Conservation (phyloP, 2,329 filamentous ascomycete genomes). For the Elsinoe necatrix region DNA sequence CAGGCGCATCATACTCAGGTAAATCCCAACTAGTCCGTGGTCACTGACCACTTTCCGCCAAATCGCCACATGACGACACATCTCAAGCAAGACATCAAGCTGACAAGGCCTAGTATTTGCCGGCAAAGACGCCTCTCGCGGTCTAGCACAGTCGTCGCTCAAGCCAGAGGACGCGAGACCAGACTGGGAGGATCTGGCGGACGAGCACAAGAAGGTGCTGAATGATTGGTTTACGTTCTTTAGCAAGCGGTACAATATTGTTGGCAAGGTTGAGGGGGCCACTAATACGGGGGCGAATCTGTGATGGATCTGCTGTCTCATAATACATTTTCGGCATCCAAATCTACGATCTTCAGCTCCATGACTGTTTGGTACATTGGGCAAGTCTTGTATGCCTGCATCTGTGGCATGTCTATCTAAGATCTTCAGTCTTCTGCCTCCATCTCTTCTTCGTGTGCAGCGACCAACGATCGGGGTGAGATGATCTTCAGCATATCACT, state of each 20-base stretch:
- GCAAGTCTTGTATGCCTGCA: too few species aligned
- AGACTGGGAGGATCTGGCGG: constrained; percentile 73
- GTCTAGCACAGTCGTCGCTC: constrained; percentile 75
- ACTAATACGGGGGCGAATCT: constrained; percentile 22
- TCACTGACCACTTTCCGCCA: neutral
- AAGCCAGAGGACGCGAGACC: constrained; percentile 74
- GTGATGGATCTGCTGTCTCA: neutral
- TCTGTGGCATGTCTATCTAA: too few species aligned
- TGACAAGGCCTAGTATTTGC: constrained; percentile 64
- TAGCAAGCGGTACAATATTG: constrained; percentile 89
- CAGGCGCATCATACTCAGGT: constrained; percentile 81
- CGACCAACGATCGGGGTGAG: too few species aligned
- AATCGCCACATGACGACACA: neutral
- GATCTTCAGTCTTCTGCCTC: too few species aligned
- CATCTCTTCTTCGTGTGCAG: too few species aligned
- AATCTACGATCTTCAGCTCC: too few species aligned
- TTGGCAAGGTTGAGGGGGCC: constrained; percentile 46
- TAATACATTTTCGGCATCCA: neutral
- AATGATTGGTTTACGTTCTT: constrained; percentile 96
- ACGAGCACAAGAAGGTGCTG: constrained; percentile 76
- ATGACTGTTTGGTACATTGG: too few species aligned
- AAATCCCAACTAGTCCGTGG: constrained; percentile 35
- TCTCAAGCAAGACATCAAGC: neutral
- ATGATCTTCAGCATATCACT: too few species aligned
- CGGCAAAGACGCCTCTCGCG: constrained; percentile 91